phyloP scores from a whole-genome alignment of 2,329 filamentous ascomycete genomes.

The Calonectria naviculata region DNA sequence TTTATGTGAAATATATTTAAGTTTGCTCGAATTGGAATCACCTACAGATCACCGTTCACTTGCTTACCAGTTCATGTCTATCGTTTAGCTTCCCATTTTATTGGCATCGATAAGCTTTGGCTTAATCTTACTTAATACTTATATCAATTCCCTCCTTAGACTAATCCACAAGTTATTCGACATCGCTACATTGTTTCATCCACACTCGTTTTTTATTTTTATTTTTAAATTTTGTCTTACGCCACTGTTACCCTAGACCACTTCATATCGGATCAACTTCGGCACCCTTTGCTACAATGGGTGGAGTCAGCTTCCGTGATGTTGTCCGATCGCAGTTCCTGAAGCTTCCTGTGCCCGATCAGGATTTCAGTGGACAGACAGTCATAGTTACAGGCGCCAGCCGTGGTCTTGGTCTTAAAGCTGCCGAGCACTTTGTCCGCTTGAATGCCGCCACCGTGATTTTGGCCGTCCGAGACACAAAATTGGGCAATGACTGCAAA shows the following conservation, averaged over 20 bases:
- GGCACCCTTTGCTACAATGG: neutral
- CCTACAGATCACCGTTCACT: neutral
- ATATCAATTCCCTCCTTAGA: slow-evolving; percentile 2
- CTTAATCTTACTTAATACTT: slow-evolving; percentile 7
- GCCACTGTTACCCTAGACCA: neutral
- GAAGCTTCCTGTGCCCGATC: neutral
- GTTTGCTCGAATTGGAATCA: neutral
- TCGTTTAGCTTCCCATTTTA: neutral
- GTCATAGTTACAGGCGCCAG: neutral
- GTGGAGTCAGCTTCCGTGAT: neutral
- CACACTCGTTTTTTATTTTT: neutral
- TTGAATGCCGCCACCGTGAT: neutral
- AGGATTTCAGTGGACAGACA: neutral
- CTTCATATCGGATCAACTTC: neutral
- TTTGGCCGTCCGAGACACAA: neutral
- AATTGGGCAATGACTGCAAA: neutral
- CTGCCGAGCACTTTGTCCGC: neutral
- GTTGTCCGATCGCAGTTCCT: neutral
- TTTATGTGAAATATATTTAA: slow-evolving; percentile 2
- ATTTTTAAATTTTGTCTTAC: neutral
- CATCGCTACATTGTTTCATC: neutral
- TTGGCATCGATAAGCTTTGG: neutral
- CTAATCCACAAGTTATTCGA: neutral
- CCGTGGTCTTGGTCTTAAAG: neutral
- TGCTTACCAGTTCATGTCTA: neutral